Conservation (phyloP, 306 rosid species). For the Alnus rubra region DNA sequence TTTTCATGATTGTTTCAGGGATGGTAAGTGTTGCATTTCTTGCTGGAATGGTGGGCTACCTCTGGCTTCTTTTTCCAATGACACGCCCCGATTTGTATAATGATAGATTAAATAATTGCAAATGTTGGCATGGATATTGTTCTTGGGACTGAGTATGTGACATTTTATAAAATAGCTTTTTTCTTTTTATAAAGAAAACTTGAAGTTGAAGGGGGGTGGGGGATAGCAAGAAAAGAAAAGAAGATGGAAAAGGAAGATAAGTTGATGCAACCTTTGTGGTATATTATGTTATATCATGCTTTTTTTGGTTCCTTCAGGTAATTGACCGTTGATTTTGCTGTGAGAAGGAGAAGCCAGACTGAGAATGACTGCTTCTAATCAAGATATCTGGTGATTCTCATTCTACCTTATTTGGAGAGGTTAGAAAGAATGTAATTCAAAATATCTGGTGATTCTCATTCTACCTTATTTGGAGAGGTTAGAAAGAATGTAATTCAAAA, state of each 20-base stretch:
- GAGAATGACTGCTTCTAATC: background rate
- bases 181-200: background rate
- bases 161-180: slow-evolving; percentile 14
- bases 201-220: background rate
- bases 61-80: slow-evolving; percentile 79
- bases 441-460: background rate
- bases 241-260: background rate
- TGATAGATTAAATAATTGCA: slow-evolving; percentile 65
- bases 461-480: background rate
- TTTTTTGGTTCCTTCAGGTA: background rate
- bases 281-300: background rate
- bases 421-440: background rate
- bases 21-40: slow-evolving; percentile 55
- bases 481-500: background rate
- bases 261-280: background rate
- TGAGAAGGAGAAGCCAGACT: background rate
- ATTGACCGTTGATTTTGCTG: background rate
- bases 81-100: slow-evolving; percentile 74
- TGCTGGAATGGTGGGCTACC: slow-evolving; percentile 68
- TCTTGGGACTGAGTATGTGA: slow-evolving; percentile 47
- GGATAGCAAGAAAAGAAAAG: background rate
- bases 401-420: background rate
- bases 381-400: background rate
- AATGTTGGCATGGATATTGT: slow-evolving; percentile 91
- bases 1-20: slow-evolving; percentile 44